Evolutionary conservation across 1,139 yeast species (phyloP).

Genomic region (Sugiyamaella neomexicana): DNA sequence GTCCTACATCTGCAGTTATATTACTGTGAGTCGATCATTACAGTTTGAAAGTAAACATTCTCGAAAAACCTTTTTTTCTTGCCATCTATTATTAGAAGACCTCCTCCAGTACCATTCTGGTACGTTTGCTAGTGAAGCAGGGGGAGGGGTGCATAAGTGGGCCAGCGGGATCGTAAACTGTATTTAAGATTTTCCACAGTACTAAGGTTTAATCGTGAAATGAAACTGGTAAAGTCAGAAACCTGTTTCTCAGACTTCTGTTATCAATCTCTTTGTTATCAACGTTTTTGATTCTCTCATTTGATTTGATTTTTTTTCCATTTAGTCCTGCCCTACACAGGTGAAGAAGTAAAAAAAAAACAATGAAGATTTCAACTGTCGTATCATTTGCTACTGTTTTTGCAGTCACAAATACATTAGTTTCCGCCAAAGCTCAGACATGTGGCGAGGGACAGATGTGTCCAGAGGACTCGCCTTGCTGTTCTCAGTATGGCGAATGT

Average conservation of each 20-base stretch:
- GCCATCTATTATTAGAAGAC: not conserved
- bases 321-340: not conserved
- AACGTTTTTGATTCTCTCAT: too few relatives aligned
- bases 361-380: conserved; percentile 37
- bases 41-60: not conserved
- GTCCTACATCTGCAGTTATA: not conserved
- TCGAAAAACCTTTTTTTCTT: too few relatives aligned
- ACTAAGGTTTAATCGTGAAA: too few relatives aligned
- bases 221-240: too few relatives aligned
- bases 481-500: conserved; percentile 79
- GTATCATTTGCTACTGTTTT: conserved; percentile 11
- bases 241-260: not conserved
- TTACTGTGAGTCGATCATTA: not conserved
- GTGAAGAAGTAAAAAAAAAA: not conserved
- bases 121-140: not conserved
- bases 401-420: conserved; percentile 1
- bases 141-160: not conserved
- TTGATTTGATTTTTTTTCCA: not conserved
- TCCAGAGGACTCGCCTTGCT: conserved; percentile 74
- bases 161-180: not conserved
- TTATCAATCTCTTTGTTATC: not conserved
- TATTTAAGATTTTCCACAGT: too few relatives aligned
- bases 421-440: conserved; percentile 14
- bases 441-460: conserved; percentile 58
- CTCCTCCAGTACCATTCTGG: not conserved